Percentiles rank a stretch among this genome's conserved stretches.
These are phyloP conservation scores for Podospora anserina DNA, from an alignment of 495 filamentous ascomycete genomes.

Conservation along the genomic window DNA sequence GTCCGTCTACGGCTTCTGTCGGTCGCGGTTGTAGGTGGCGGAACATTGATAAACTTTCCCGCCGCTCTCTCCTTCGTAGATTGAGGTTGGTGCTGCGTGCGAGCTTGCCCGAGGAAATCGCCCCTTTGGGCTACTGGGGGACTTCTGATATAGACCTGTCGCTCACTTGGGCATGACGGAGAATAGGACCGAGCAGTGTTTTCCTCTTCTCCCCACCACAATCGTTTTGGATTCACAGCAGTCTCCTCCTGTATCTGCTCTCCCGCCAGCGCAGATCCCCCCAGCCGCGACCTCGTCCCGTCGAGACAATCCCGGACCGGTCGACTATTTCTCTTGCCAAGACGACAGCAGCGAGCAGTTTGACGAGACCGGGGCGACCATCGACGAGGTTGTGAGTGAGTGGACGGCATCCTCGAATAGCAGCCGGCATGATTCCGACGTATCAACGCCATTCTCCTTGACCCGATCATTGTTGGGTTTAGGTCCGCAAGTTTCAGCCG, in stretches of 20 bases:
- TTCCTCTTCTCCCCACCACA: conserved; percentile 16
- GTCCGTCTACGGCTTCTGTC: conserved; percentile 7
- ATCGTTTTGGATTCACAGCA: conserved; percentile 11
- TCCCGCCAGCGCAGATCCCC: conserved; percentile 9
- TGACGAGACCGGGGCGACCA: conserved; percentile 10
- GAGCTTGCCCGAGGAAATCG: background rate
- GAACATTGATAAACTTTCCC: background rate
- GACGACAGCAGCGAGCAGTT: background rate
- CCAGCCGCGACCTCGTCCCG: conserved; percentile 9
- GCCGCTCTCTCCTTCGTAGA: background rate
- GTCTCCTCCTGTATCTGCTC: conserved; percentile 11
- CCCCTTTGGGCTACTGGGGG: conserved; percentile 1
- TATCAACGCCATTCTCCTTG: conserved; percentile 9
- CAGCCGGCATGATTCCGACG: conserved; percentile 28
- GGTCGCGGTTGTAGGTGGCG: conserved; percentile 11
- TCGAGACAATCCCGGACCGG: conserved; percentile 15
- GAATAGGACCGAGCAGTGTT: conserved; percentile 14
- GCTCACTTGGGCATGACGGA: conserved; percentile 24
- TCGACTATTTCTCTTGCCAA: conserved; percentile 4
- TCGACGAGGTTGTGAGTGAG: conserved; percentile 7
- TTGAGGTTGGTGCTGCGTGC: background rate
- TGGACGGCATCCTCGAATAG: conserved; percentile 16
- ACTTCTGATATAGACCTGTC: conserved; percentile 10
- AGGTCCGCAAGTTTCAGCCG: conserved; percentile 1
- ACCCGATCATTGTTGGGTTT: conserved; percentile 9